Conservation (phyloP, 1,284 basidiomycete species). For the Puccinia horiana region DNA sequence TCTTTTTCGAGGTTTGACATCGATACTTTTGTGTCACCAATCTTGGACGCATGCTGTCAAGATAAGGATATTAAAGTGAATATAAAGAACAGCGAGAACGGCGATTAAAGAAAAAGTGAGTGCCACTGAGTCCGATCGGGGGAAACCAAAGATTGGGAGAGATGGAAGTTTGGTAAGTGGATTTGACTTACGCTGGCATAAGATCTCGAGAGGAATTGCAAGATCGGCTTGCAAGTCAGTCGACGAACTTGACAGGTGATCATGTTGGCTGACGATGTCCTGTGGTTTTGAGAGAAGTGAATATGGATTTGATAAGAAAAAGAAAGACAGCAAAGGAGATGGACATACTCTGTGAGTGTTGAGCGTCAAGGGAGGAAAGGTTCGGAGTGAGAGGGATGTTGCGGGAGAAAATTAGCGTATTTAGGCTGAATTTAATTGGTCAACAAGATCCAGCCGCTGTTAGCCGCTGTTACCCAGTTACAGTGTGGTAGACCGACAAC, state of each 20-base stretch:
- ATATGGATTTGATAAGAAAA: background rate
- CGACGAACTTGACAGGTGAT: constrained; percentile 57
- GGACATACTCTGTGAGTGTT: background rate
- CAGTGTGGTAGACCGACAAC: background rate
- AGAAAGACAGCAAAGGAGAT: background rate
- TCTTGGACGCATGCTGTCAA: constrained; percentile 65
- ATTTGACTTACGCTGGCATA: constrained; percentile 54
- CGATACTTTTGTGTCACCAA: constrained; percentile 86
- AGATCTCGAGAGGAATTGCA: constrained; percentile 52
- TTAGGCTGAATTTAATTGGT: constrained; percentile 11
- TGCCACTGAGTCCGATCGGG: constrained; percentile 42
- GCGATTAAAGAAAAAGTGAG: constrained; percentile 45
- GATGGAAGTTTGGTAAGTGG: constrained; percentile 62
- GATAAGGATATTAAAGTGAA: constrained; percentile 57
- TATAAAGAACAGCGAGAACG: constrained; percentile 43
- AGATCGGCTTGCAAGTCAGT: constrained; percentile 51
- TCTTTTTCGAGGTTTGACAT: constrained; percentile 86
- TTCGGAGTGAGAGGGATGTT: background rate
- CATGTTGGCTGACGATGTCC: constrained; percentile 9
- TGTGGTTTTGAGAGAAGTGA: background rate
- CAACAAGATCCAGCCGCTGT: background rate
- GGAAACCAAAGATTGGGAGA: constrained; percentile 45
- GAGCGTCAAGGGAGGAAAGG: background rate
- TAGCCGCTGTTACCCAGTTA: background rate
- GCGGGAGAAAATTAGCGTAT: background rate